phyloP scores from a whole-genome alignment of 352 stramenopile species.

The Phytophthora fragariaefolia region DNA sequence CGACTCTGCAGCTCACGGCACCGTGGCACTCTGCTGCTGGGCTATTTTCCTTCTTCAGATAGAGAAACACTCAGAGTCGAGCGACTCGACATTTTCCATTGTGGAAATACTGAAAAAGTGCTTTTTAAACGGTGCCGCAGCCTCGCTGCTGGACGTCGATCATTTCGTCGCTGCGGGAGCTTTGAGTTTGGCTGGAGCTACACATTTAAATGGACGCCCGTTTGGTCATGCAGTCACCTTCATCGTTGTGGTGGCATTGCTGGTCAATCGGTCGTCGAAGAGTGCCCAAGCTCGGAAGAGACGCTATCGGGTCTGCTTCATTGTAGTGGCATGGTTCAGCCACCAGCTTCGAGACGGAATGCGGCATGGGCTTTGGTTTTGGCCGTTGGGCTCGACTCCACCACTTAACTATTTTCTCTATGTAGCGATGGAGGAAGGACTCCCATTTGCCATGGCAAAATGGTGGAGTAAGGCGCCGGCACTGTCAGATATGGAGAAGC shows the following conservation, averaged over 20 bases:
- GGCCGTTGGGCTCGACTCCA: conserved; percentile 69
- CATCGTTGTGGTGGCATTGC: conserved; percentile 51
- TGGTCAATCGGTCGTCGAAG: conserved; percentile 47
- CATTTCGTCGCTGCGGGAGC: conserved; percentile 75
- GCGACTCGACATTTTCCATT: conserved; percentile 10
- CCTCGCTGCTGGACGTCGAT: conserved; percentile 67
- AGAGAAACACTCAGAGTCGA: conserved; percentile 18
- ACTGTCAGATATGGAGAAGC: conserved; percentile 30
- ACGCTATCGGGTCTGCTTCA: conserved; percentile 54
- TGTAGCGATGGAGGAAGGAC: conserved; percentile 52
- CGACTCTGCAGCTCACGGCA: conserved; percentile 66
- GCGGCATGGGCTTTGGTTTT: conserved; percentile 71
- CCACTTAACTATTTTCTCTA: conserved; percentile 75
- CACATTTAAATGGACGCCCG: conserved; percentile 60
- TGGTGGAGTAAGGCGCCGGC: conserved; percentile 39
- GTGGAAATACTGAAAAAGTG: conserved; percentile 48
- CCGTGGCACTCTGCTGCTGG: conserved; percentile 64
- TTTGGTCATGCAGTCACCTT: conserved; percentile 78
- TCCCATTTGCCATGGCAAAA: conserved; percentile 56
- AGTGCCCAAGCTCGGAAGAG: conserved; percentile 24
- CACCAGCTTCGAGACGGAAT: conserved; percentile 78
- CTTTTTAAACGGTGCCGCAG: conserved; percentile 44
- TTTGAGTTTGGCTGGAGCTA: conserved; percentile 61
- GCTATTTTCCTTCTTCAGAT: conserved; percentile 63
- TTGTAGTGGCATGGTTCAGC: conserved; percentile 61